These are phyloP conservation scores for Saxophila tyrrhenica DNA, from an alignment of 495 filamentous ascomycete genomes.

Conservation along the genomic window DNA sequence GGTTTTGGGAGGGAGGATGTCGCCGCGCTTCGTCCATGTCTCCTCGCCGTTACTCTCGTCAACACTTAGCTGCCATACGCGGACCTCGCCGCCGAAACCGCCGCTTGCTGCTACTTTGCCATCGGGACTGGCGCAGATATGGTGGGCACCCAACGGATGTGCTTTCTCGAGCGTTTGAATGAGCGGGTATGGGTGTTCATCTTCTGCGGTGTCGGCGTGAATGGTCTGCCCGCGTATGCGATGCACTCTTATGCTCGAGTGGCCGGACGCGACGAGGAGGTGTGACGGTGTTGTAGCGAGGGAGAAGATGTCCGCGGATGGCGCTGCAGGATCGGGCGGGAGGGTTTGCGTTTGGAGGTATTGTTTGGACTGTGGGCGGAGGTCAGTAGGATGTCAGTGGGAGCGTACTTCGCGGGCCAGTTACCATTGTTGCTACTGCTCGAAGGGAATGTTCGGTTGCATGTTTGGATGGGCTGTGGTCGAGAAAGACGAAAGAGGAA, in stretches of 20 bases:
- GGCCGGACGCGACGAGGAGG: slow-evolving; percentile 71
- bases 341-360: slow-evolving; percentile 85
- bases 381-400: too few relatives aligned
- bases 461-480: too few relatives aligned
- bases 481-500: too few relatives aligned
- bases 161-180: slow-evolving; percentile 61
- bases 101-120: slow-evolving; percentile 65
- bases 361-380: slow-evolving; percentile 71
- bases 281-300: slow-evolving; percentile 69
- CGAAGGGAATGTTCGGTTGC: too few relatives aligned
- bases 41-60: slow-evolving; percentile 30
- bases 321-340: slow-evolving; percentile 62
- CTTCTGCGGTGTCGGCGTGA: slow-evolving; percentile 11
- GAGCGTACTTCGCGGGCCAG: too few relatives aligned
- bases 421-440: not conserved
- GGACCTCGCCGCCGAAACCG: slow-evolving; percentile 78
- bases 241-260: slow-evolving; percentile 67
- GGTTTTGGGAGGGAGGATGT: slow-evolving; percentile 34
- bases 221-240: slow-evolving; percentile 30
- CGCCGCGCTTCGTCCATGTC: slow-evolving; percentile 40
- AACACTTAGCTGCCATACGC: slow-evolving; percentile 55
- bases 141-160: slow-evolving; percentile 82
- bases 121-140: slow-evolving; percentile 57
- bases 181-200: slow-evolving; percentile 56
- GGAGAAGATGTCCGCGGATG: slow-evolving; percentile 79